These are phyloP conservation scores for Mikania micrantha DNA, from an alignment of 129 eudicot genomes.

Conservation along the genomic window DNA sequence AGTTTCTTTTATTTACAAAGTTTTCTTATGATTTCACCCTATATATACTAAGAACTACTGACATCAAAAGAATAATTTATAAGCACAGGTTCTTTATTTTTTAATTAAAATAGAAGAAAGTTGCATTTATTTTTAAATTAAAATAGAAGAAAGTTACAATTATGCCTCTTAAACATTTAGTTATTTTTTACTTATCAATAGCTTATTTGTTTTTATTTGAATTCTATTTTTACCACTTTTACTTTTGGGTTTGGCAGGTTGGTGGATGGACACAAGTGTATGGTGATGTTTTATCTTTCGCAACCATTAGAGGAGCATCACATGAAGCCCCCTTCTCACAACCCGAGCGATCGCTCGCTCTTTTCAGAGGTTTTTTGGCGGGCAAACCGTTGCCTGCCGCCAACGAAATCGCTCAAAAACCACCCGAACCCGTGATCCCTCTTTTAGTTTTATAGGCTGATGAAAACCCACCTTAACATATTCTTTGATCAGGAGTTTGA, in stretches of 20 bases:
- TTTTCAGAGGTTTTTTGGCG: constrained; percentile 43
- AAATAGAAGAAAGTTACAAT: too few species aligned
- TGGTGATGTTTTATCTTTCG: constrained; percentile 52
- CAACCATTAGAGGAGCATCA: constrained; percentile 79
- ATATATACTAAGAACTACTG: too few species aligned
- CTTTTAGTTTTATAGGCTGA: background rate
- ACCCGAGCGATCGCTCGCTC: constrained; percentile 61
- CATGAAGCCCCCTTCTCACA: constrained; percentile 79
- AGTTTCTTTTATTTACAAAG: too few species aligned
- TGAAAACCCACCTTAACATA: background rate
- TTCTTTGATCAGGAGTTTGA: background rate
- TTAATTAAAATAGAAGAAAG: too few species aligned
- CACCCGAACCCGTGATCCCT: background rate
- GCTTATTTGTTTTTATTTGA: too few species aligned
- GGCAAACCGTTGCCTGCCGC: constrained; percentile 48
- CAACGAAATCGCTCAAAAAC: background rate
- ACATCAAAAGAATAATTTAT: too few species aligned
- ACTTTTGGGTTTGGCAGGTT: constrained; percentile 35
- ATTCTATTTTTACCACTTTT: background rate
- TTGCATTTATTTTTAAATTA: too few species aligned
- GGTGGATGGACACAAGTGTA: constrained; percentile 86
- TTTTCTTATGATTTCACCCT: too few species aligned
- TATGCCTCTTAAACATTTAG: too few species aligned
- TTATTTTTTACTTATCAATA: too few species aligned
- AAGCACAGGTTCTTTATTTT: too few species aligned